phyloP scores from a whole-genome alignment of 768 basidiomycete genomes.

The Leucogyrophana mollusca region DNA sequence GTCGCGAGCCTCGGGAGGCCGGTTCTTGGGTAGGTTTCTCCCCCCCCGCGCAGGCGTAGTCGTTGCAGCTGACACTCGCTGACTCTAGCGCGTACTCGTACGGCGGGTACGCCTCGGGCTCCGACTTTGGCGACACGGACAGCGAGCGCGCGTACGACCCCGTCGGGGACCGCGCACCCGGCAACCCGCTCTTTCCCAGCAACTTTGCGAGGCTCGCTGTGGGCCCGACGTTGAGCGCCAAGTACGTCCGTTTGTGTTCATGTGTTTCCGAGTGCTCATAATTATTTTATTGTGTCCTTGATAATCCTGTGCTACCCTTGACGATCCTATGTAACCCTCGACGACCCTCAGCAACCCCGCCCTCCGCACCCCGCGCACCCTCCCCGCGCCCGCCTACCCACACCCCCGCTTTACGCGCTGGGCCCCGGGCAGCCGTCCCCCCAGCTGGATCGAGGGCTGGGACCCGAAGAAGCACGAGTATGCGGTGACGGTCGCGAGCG shows the following conservation, averaged over 20 bases:
- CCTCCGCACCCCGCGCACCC: not conserved
- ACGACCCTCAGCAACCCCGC: not conserved
- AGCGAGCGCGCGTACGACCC: slow-evolving; percentile 41
- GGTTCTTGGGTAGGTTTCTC: slow-evolving; percentile 16
- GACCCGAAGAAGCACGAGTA: slow-evolving; percentile 41
- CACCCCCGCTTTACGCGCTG: slow-evolving; percentile 22
- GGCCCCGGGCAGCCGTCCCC: slow-evolving; percentile 28
- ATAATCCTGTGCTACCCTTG: too few relatives aligned
- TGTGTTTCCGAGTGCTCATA: too few relatives aligned
- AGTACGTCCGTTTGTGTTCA: slow-evolving; percentile 31
- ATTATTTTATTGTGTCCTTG: too few relatives aligned
- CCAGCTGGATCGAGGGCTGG: slow-evolving; percentile 41
- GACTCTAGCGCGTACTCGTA: slow-evolving; percentile 12
- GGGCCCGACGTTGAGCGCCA: slow-evolving; percentile 63
- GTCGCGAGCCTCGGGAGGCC: slow-evolving; percentile 25
- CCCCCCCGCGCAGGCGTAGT: not conserved
- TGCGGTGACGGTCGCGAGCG: slow-evolving; percentile 40
- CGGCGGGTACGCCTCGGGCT: slow-evolving; percentile 7
- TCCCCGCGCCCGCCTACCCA: not conserved
- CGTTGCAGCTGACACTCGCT: slow-evolving; percentile 4
- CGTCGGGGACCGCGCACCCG: slow-evolving; percentile 64
- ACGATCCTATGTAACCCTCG: too few relatives aligned
- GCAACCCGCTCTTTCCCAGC: slow-evolving; percentile 79
- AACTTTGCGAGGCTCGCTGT: slow-evolving; percentile 69
- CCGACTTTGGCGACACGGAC: slow-evolving; percentile 25